Conservation (phyloP, 805 yeast species). For the Aciculoconidium aculeatum region DNA sequence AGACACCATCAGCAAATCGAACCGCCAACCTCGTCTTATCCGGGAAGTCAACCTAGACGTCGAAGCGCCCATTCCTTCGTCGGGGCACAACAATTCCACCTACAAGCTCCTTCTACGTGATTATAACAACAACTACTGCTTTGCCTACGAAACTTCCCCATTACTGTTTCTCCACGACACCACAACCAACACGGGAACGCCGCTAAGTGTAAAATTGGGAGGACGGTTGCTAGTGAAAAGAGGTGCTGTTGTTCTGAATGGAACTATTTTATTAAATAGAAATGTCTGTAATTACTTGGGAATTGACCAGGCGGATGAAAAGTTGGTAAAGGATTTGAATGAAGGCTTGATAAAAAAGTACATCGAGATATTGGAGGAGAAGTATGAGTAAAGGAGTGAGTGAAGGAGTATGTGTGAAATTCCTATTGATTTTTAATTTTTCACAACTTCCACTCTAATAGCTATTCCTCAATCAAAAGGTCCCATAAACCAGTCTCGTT, state of each 20-base stretch:
- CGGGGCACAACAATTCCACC: slow-evolving; percentile 12
- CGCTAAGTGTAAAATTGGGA: slow-evolving; percentile 36
- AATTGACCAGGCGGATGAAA: slow-evolving; percentile 16
- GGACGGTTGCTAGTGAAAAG: slow-evolving; percentile 48
- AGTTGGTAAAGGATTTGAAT: slow-evolving; percentile 24
- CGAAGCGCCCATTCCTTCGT: slow-evolving; percentile 13
- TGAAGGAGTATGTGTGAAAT: neutral
- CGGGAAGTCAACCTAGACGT: slow-evolving; percentile 47
- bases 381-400: slow-evolving; percentile 10
- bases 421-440: neutral
- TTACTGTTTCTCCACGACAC: slow-evolving; percentile 41
- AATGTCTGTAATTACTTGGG: slow-evolving; percentile 29
- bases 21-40: slow-evolving; percentile 26
- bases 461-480: slow-evolving; percentile 36
- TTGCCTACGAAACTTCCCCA: slow-evolving; percentile 50
- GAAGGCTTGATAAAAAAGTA: slow-evolving; percentile 32
- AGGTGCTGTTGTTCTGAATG: slow-evolving; percentile 44
- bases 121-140: slow-evolving; percentile 41
- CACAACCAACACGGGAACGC: slow-evolving; percentile 20
- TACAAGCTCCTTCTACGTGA: slow-evolving; percentile 59
- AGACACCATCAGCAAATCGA: slow-evolving; percentile 41
- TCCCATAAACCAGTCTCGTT: slow-evolving; percentile 77
- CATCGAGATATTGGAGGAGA: slow-evolving; percentile 30
- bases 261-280: slow-evolving; percentile 35
- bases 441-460: slow-evolving; percentile 7